Evolutionary conservation across 1,284 basidiomycete species (phyloP).

Genomic region (Sanghuangporus sanghuang): DNA sequence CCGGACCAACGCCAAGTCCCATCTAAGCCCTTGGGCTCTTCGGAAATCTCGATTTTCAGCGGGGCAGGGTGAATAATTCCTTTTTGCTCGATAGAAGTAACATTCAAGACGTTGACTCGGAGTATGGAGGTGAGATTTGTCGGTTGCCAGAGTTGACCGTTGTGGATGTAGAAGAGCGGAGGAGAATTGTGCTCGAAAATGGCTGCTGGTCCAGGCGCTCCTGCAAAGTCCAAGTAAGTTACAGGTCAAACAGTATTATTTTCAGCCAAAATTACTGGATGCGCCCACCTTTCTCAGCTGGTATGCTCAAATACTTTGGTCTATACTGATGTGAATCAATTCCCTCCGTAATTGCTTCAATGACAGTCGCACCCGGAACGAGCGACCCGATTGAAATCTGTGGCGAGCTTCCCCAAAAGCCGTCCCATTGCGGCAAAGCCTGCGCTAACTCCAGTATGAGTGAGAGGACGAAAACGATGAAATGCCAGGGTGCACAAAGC

Average conservation of each 20-base stretch:
- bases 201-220: constrained; percentile 27
- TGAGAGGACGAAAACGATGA: neutral
- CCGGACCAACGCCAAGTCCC: constrained; percentile 52
- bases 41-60: constrained; percentile 41
- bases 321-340: constrained; percentile 14
- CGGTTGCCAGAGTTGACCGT: constrained; percentile 46
- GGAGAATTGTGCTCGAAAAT: constrained; percentile 28
- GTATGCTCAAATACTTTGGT: constrained; percentile 36
- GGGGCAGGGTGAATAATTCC: constrained; percentile 32
- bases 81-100: constrained; percentile 30
- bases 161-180: constrained; percentile 50
- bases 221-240: constrained; percentile 19
- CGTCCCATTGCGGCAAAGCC: constrained; percentile 44
- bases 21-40: constrained; percentile 35
- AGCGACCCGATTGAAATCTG: constrained; percentile 41
- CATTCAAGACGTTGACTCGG: constrained; percentile 49
- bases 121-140: constrained; percentile 52
- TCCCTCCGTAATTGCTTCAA: constrained; percentile 39
- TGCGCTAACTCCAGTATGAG: neutral
- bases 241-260: neutral
- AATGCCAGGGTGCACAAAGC: neutral
- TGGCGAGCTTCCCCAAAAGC: constrained; percentile 26
- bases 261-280: neutral
- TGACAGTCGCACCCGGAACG: constrained; percentile 41
- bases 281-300: constrained; percentile 11